A percentile compares a stretch with the other conserved stretches of the same genome.
Evolutionary conservation across 208 protist species (phyloP).

Genomic region (Acanthamoeba royreba): DNA sequence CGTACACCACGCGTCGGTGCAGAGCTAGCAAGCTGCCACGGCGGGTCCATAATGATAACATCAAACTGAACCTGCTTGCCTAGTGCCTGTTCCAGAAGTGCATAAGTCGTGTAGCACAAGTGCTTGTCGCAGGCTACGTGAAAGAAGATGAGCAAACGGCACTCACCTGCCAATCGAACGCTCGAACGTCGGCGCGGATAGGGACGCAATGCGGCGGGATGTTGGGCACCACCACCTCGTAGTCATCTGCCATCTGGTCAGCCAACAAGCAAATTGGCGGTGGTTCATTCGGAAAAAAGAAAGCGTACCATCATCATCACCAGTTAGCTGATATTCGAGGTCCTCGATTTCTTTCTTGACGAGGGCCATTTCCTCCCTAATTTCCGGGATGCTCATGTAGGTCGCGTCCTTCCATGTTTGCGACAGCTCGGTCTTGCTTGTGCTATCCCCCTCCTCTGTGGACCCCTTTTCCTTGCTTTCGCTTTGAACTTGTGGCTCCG

Average conservation of each 20-base stretch:
- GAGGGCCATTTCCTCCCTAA: background rate
- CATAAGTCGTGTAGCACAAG: background rate
- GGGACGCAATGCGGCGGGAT: conserved; percentile 66
- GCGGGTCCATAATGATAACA: conserved; percentile 80
- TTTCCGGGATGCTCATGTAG: background rate
- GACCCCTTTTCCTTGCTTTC: background rate
- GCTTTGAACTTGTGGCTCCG: too few species aligned
- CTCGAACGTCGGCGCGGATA: conserved; percentile 67
- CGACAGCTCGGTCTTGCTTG: background rate
- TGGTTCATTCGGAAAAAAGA: background rate
- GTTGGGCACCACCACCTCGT: conserved; percentile 46
- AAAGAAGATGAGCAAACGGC: background rate
- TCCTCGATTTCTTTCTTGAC: background rate
- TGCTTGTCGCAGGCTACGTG: background rate
- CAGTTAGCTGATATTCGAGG: background rate
- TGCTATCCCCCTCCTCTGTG: background rate
- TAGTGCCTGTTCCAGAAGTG: conserved; percentile 4
- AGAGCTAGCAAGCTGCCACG: conserved; percentile 73
- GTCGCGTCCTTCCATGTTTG: background rate
- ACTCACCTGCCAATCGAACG: conserved; percentile 59
- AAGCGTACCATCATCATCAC: background rate
- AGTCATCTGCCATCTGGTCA: conserved; percentile 15
- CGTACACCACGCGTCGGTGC: conserved; percentile 71
- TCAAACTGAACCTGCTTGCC: conserved; percentile 68
- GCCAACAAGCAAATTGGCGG: background rate